These are phyloP conservation scores for Stephania cephalantha DNA, from an alignment of 164 flowering plant genomes.

Conservation along the genomic window DNA sequence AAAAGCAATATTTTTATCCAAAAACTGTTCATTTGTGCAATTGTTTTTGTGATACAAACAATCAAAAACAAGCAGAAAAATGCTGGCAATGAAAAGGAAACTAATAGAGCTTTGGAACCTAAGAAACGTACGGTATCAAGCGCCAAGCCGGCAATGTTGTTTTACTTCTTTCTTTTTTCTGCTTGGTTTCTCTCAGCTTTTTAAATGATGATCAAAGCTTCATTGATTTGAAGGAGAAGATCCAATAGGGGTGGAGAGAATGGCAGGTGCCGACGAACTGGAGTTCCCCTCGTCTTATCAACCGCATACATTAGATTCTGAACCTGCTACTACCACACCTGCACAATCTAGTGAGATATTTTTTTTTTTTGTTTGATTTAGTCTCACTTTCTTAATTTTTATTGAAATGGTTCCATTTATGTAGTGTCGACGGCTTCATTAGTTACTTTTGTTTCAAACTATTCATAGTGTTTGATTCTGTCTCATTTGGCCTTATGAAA, in stretches of 20 bases:
- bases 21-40: neutral
- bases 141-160: neutral
- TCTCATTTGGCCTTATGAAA: neutral
- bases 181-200: neutral
- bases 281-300: neutral
- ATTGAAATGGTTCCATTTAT: too few species aligned
- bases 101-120: neutral
- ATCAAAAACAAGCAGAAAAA: neutral
- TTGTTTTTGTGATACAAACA: neutral
- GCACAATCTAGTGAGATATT: slow-evolving; percentile 2
- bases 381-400: neutral
- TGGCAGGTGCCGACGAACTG: neutral
- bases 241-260: neutral
- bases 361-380: neutral
- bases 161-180: neutral
- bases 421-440: neutral
- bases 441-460: neutral
- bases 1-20: neutral
- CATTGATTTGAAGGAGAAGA: neutral
- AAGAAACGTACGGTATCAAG: neutral
- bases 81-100: neutral
- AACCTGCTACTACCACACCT: neutral
- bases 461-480: neutral
- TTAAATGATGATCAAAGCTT: neutral
- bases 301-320: neutral